Evolutionary conservation across 2,329 filamentous ascomycete genomes (phyloP).

Genomic region (Cytospora mali): DNA sequence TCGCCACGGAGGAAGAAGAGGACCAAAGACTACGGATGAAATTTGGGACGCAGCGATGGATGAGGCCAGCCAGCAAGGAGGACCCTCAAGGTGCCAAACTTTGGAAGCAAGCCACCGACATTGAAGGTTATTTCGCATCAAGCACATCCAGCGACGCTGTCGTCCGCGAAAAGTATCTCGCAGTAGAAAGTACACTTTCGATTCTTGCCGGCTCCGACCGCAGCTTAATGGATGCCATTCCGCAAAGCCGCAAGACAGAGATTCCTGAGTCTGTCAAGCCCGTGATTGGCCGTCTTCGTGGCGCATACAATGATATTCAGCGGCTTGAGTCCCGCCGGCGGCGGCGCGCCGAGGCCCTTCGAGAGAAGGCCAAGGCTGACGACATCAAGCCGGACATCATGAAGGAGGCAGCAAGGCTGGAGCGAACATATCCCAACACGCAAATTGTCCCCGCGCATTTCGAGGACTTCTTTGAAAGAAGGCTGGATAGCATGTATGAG

Average conservation of each 20-base stretch:
- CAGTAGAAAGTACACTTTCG: conserved; percentile 73
- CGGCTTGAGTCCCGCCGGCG: conserved; percentile 79
- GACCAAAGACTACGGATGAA: conserved; percentile 75
- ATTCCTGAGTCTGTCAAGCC: conserved; percentile 81
- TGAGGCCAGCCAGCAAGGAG: conserved; percentile 66
- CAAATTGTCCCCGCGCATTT: conserved; percentile 87
- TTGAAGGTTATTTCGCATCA: conserved; percentile 81
- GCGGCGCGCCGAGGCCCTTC: conserved; percentile 76
- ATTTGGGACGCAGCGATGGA: conserved; percentile 88
- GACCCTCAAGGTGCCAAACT: conserved; percentile 71
- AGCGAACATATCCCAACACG: conserved; percentile 83
- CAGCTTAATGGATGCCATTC: conserved; percentile 84
- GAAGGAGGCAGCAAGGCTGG: conserved; percentile 79
- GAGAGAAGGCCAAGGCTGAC: conserved; percentile 79
- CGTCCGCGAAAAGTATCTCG: conserved; percentile 77
- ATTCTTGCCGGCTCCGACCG: conserved; percentile 80
- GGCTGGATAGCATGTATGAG: conserved; percentile 77
- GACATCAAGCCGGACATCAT: conserved; percentile 87
- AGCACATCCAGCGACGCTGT: conserved; percentile 58
- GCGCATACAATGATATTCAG: conserved; percentile 80
- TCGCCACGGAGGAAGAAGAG: conserved; percentile 80
- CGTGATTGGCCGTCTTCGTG: conserved; percentile 75
- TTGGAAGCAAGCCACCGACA: conserved; percentile 74
- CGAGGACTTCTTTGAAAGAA: conserved; percentile 84
- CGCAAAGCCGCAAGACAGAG: conserved; percentile 76